A percentile compares a stretch with the other conserved stretches of the same genome.
phyloP scores from a whole-genome alignment of 2,329 filamentous ascomycete species.

The Aspergillus pseudotamarii region DNA sequence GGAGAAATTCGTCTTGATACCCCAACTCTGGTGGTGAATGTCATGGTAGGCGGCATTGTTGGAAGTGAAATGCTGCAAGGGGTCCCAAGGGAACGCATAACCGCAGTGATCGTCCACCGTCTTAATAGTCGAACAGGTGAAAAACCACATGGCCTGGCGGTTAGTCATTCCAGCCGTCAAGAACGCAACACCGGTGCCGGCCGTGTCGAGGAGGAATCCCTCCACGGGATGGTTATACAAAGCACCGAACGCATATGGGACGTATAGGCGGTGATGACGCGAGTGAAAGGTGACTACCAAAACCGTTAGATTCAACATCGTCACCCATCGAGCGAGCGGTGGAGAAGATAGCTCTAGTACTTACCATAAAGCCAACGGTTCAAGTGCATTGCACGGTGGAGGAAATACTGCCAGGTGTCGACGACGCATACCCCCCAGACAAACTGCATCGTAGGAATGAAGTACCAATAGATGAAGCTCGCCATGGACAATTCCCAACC shows the following conservation, averaged over 20 bases:
- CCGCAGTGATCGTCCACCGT: constrained; percentile 98
- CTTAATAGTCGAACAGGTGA: constrained; percentile 86
- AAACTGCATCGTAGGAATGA: constrained; percentile 79
- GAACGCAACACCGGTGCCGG: constrained; percentile 83
- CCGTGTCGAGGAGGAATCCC: constrained; percentile 89
- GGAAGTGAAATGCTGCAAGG: constrained; percentile 84
- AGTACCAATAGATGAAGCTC: constrained; percentile 75
- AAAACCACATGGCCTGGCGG: constrained; percentile 87
- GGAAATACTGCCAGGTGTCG: constrained; percentile 98
- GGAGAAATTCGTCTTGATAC: constrained; percentile 72
- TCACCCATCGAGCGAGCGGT: neutral
- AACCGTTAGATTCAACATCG: constrained; percentile 7
- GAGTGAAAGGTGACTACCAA: constrained; percentile 82
- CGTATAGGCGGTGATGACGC: constrained; percentile 93
- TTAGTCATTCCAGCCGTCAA: constrained; percentile 79
- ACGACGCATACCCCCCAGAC: constrained; percentile 72
- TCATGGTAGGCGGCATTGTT: constrained; percentile 98
- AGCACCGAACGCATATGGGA: constrained; percentile 95
- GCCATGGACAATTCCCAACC: constrained; percentile 78
- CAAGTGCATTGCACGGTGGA: constrained; percentile 94
- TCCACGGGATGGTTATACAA: constrained; percentile 96
- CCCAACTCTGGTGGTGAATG: constrained; percentile 98
- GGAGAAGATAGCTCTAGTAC: constrained; percentile 37
- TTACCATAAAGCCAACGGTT: constrained; percentile 96
- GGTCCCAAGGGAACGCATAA: constrained; percentile 94